A percentile compares a stretch with the other conserved stretches of the same genome.
Evolutionary conservation across 2,329 filamentous ascomycete genomes (phyloP).

Genomic region (Albophoma yamanashiensis): DNA sequence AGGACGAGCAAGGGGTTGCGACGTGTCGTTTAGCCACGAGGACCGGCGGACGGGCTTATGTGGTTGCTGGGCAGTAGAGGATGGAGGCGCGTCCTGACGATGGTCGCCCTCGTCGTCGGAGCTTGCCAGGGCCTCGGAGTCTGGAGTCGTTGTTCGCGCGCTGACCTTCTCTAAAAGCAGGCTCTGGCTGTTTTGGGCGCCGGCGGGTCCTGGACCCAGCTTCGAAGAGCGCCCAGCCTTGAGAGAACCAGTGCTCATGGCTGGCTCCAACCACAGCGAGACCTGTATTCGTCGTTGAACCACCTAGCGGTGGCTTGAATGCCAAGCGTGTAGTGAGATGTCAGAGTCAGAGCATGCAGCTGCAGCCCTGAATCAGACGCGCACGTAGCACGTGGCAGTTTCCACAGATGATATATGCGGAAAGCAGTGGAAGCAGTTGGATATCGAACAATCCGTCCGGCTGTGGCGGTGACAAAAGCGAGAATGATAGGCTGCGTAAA

Average conservation of each 20-base stretch:
- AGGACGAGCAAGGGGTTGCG: constrained; percentile 49
- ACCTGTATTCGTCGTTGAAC: too few species aligned
- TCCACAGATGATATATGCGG: neutral
- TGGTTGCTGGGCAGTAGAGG: constrained; percentile 29
- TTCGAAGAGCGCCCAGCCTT: constrained; percentile 42
- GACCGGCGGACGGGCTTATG: constrained; percentile 59
- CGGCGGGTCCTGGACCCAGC: constrained; percentile 34
- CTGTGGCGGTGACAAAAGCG: neutral
- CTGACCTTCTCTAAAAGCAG: constrained; percentile 66
- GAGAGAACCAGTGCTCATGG: constrained; percentile 40
- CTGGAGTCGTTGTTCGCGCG: constrained; percentile 75
- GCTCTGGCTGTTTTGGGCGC: constrained; percentile 48
- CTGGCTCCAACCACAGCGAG: constrained; percentile 6
- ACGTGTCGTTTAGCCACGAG: constrained; percentile 81
- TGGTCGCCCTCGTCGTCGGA: constrained; percentile 85
- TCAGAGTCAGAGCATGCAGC: neutral
- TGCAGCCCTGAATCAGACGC: neutral
- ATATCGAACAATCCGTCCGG: neutral
- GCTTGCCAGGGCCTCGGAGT: constrained; percentile 86
- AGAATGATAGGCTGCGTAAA: neutral
- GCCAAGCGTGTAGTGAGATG: neutral
- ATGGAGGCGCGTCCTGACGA: constrained; percentile 41
- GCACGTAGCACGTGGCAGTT: neutral
- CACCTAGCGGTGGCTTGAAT: neutral
- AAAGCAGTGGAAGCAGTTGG: neutral